Evolutionary conservation across 2,329 filamentous ascomycete species (phyloP).

Genomic region (Sarocladium brachiariae): DNA sequence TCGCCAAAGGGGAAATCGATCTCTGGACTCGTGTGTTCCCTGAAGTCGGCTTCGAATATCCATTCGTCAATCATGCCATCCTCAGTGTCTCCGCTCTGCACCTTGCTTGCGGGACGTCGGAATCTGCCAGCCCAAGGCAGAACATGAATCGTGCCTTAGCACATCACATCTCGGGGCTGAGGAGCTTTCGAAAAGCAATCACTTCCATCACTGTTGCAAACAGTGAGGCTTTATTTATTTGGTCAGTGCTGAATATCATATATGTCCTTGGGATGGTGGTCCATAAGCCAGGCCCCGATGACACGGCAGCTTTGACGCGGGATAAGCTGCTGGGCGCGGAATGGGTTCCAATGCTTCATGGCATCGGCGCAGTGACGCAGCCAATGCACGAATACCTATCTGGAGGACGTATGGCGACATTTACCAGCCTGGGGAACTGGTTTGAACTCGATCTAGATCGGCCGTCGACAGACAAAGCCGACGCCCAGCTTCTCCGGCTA

Average conservation of each 20-base stretch:
- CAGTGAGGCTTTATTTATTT: slow-evolving; percentile 12
- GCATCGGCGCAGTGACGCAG: slow-evolving; percentile 13
- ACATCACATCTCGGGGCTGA: slow-evolving; percentile 11
- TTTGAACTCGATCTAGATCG: slow-evolving; percentile 12
- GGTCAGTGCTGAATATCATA: slow-evolving; percentile 13
- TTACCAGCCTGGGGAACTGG: slow-evolving; percentile 16
- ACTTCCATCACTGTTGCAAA: slow-evolving; percentile 7
- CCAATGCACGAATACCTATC: slow-evolving; percentile 10
- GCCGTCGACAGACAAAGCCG: neutral
- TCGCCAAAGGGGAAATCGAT: neutral
- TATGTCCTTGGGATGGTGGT: slow-evolving; percentile 11
- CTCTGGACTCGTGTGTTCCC: slow-evolving; percentile 12
- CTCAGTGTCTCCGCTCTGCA: slow-evolving; percentile 15
- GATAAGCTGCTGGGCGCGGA: slow-evolving; percentile 14
- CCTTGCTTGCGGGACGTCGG: slow-evolving; percentile 7
- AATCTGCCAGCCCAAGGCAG: neutral
- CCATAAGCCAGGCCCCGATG: too few relatives aligned
- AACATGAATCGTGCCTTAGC: slow-evolving; percentile 7
- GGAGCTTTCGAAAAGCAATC: slow-evolving; percentile 11
- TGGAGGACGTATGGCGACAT: slow-evolving; percentile 3
- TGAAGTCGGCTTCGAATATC: slow-evolving; percentile 12
- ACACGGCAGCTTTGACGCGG: neutral
- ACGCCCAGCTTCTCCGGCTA: slow-evolving; percentile 8
- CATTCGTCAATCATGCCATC: slow-evolving; percentile 13
- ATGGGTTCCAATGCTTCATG: slow-evolving; percentile 17